Evolutionary conservation across 371 early-diverging fungal genomes (phyloP).

Genomic region (Mucor sp.): DNA sequence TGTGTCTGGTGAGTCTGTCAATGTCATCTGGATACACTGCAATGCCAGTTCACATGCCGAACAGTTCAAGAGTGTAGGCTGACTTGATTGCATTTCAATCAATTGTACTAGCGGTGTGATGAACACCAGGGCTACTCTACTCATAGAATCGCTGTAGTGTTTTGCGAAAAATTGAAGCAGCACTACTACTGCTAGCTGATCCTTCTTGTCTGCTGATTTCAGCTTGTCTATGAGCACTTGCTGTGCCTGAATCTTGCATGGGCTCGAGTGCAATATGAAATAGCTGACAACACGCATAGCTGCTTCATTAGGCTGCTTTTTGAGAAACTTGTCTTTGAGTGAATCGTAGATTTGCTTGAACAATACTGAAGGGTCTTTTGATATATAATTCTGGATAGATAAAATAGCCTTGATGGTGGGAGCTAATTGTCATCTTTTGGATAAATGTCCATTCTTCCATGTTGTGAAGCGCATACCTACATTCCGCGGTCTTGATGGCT

Average conservation of each 20-base stretch:
- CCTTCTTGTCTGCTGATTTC: not conserved
- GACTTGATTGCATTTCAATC: not conserved
- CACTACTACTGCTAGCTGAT: constrained; percentile 14
- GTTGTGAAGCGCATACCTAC: not conserved
- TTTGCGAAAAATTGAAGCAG: constrained; percentile 8
- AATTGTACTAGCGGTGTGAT: not conserved
- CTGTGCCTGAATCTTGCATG: not conserved
- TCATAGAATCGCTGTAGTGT: not conserved
- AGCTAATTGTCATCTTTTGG: not conserved
- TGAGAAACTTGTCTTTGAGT: constrained; percentile 15
- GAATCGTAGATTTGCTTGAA: constrained; percentile 17
- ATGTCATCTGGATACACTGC: not conserved
- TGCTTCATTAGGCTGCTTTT: not conserved
- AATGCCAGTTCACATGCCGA: constrained; percentile 13
- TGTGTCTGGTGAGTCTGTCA: not conserved
- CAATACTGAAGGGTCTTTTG: not conserved
- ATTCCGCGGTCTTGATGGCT: not conserved
- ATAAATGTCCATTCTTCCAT: not conserved
- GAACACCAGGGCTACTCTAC: not conserved
- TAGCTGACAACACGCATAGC: constrained; percentile 18
- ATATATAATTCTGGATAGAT: constrained; percentile 19
- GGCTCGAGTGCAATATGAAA: constrained; percentile 10
- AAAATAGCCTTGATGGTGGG: constrained; percentile 18
- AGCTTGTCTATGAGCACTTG: not conserved
- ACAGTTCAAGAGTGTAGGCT: constrained; percentile 13